Evolutionary conservation across 169 alveolate species (phyloP).

Genomic region (Plasmodium inui): DNA sequence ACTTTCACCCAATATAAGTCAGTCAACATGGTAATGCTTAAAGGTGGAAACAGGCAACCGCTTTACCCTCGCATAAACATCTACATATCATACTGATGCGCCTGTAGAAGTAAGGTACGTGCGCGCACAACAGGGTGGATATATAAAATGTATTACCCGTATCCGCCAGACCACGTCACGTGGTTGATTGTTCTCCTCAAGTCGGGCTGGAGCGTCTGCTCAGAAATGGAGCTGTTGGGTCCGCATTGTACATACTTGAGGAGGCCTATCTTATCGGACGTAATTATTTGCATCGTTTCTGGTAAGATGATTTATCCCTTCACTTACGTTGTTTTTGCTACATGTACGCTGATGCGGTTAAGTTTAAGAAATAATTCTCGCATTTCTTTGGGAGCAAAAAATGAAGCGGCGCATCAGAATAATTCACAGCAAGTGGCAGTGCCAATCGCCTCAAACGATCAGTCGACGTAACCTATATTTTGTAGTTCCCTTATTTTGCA

Average conservation of each 20-base stretch:
- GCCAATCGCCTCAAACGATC: background rate
- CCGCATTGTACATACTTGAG: constrained; percentile 44
- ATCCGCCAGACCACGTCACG: constrained; percentile 74
- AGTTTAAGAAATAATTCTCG: background rate
- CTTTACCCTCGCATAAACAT: background rate
- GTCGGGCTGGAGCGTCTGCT: constrained; percentile 24
- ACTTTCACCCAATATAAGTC: background rate
- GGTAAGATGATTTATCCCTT: background rate
- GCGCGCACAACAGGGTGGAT: background rate
- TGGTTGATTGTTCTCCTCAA: constrained; percentile 41
- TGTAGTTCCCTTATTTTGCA: background rate
- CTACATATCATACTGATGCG: background rate
- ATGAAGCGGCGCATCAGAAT: background rate
- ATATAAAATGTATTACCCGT: constrained; percentile 52
- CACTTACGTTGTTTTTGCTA: background rate
- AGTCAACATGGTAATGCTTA: background rate
- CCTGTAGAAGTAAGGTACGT: background rate
- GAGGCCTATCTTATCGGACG: constrained; percentile 63
- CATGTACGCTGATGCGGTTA: background rate
- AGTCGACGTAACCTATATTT: background rate
- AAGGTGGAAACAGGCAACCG: background rate
- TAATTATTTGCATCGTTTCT: constrained; percentile 56
- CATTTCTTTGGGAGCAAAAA: background rate
- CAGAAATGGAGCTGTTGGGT: constrained; percentile 13
- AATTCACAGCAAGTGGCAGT: background rate